Evolutionary conservation across 2,329 filamentous ascomycete genomes (phyloP).

Genomic region (Teratosphaeria gauchensis): DNA sequence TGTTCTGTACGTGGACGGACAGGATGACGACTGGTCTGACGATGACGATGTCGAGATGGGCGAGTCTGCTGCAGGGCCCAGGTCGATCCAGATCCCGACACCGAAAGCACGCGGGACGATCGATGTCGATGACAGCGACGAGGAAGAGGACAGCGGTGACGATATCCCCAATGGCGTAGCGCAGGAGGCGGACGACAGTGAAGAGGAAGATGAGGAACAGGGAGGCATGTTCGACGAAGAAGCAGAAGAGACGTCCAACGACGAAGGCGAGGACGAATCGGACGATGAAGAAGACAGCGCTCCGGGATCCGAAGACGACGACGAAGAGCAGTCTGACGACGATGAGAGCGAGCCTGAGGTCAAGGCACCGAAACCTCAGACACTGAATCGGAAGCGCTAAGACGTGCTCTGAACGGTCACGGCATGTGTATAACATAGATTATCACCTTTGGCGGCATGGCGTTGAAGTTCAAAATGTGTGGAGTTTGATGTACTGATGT

Average conservation of each 20-base stretch:
- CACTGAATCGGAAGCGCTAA: constrained; percentile 16
- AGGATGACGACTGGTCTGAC: constrained; percentile 52
- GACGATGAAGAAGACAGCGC: constrained; percentile 7
- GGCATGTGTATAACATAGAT: not conserved
- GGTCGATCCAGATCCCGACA: not conserved
- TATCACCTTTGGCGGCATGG: not conserved
- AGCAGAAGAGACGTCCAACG: constrained; percentile 10
- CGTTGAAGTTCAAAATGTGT: not conserved
- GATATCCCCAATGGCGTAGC: constrained; percentile 10
- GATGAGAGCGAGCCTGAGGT: constrained; percentile 10
- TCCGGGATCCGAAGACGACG: constrained; percentile 5
- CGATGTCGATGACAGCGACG: constrained; percentile 6
- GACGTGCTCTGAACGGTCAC: not conserved
- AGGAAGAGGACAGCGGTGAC: constrained; percentile 6
- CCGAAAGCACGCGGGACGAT: constrained; percentile 1
- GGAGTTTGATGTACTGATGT: not conserved
- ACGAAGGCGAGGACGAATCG: constrained; percentile 13
- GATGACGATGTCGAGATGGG: constrained; percentile 3
- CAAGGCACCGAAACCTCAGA: constrained; percentile 9
- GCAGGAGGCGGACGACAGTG: constrained; percentile 28
- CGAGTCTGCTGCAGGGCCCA: not conserved
- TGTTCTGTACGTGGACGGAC: constrained; percentile 79
- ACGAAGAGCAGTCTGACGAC: constrained; percentile 5
- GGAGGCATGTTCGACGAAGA: constrained; percentile 12
- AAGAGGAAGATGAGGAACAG: constrained; percentile 31